Evolutionary conservation across 345 rosid species (phyloP).

Genomic region (Excoecaria cochinchinensis): DNA sequence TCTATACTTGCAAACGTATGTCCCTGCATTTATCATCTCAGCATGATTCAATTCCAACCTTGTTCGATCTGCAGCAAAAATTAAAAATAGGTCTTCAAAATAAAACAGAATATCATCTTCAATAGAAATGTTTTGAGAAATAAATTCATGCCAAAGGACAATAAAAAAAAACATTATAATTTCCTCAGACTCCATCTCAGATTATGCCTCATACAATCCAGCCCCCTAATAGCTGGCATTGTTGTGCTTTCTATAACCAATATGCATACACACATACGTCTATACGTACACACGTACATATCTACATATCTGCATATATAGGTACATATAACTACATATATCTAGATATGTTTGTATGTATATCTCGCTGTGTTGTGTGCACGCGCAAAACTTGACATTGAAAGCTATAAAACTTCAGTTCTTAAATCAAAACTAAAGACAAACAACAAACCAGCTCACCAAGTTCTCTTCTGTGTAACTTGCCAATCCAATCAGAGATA

Average conservation of each 20-base stretch:
- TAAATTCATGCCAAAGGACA: neutral
- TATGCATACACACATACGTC: too few species aligned
- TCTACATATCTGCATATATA: too few species aligned
- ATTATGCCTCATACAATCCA: neutral
- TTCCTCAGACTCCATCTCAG: neutral
- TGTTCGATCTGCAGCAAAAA: slow-evolving; percentile 53
- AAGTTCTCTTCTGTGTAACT: slow-evolving; percentile 64
- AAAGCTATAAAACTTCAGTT: too few species aligned
- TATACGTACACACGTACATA: too few species aligned
- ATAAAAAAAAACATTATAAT: neutral
- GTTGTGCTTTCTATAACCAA: too few species aligned
- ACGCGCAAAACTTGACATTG: too few species aligned
- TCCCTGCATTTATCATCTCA: slow-evolving; percentile 59
- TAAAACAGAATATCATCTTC: neutral
- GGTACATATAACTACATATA: too few species aligned
- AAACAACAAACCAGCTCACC: slow-evolving; percentile 47
- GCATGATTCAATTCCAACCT: slow-evolving; percentile 78
- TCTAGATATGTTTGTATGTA: too few species aligned
- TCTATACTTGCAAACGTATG: slow-evolving; percentile 80
- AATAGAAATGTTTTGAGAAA: neutral
- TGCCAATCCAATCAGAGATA: slow-evolving; percentile 60
- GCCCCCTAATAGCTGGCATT: too few species aligned
- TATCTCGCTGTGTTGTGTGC: too few species aligned
- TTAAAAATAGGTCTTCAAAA: neutral
- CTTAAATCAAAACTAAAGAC: too few species aligned